Evolutionary conservation across 352 stramenopile genomes (phyloP), one percentile per base, ranked within the genome.

Genomic region (Pythium myriotylum): DNA sequence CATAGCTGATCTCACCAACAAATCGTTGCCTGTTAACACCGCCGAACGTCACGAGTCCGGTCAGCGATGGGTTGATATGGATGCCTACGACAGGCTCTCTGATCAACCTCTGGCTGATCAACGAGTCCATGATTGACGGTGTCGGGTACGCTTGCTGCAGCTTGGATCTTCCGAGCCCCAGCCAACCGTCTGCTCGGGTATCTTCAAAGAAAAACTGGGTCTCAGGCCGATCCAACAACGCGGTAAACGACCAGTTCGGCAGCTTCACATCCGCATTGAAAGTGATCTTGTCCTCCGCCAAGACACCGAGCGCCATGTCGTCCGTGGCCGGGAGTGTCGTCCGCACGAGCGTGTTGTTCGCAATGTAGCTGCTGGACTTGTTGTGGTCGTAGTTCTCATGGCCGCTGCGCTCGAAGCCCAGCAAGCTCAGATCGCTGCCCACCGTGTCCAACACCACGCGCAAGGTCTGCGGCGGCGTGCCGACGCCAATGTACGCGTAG

Each of bases 401-500:
- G 27, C 40, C 46, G 1, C 14, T n/a, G 13, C 37, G 24, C 26
- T 53, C 48, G 22, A 47, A 57, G 37, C 57, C 48, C 12, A 65
- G 49, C 13, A 65, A 24, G 26, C 39, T 54, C 39, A 65, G 27
- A 22, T 65, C 57, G 17, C 48, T 59, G 48, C 57, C 37, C 40
- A 37, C 23, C 2, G 57, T 65, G 40, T 65, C 57, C 19, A 65
- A 29, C 35, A 59, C 26, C 26, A 65, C 57, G 27, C 57, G 57
- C 39, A 65, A 54, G 48, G 49, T 59, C 57, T 65, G 57, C 16
- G 48, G 40, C 8, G 57, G 57, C 20, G 48, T 54, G 48, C 57
- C 57, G 0, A 65, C 41, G 57, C 57, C 57, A 27, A 65, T 58
- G 48, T 65, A 65, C 48, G 49, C 48, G 20, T 65, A 65, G 48